Evolutionary conservation across 352 stramenopile genomes (phyloP), one percentile per base, ranked within the genome.

Genomic region (Phytophthora pinifolia): DNA sequence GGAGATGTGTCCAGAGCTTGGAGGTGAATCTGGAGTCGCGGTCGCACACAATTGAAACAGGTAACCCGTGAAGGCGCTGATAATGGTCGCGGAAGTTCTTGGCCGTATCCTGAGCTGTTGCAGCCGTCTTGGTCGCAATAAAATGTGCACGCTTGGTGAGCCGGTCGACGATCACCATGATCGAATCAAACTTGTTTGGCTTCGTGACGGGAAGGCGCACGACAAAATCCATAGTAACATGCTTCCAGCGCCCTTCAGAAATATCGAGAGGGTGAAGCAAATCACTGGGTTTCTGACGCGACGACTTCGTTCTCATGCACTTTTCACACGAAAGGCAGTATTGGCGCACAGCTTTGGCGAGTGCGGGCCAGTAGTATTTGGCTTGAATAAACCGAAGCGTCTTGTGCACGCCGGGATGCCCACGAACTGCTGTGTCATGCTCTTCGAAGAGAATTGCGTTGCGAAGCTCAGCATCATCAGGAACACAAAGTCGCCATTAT

Each of bases 141-240:
- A 64, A 59, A 33, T 58, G 47, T 6, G 22, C 55, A 3, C 47
- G 27, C 20, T 64, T 64, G 0, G 47, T 64, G 12, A 49, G n/a
- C 1, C 44, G 41, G 33, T 64, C 41, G 0, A 49, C 29, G 1
- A 53, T 38, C 14, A 49, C 56, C 34, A 59, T 39, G 8, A 65
- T 31, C 25, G 48, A 18, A n/a, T 51, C 20, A 4, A 13, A 32
- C 12, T 38, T 31, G 0, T 36, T 14, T 0, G n/a, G 29, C 20
- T 46, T 46, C 13, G 56, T 49, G 1, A 20, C 32, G 0, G 30
- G 38, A 4, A 56, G n/a, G 0, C 3, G 1, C 3, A 41, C 6
- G 7, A 62, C 27, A 8, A 62, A 46, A 8, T 56, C 37, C 46
- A 62, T 50, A 5, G 54, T 29, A 4, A 56, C 9, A n/a, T 62